Evolutionary conservation across 352 stramenopile species (phyloP), one percentile per base, ranked within the genome.

Genomic region (Phytophthora rubi): DNA sequence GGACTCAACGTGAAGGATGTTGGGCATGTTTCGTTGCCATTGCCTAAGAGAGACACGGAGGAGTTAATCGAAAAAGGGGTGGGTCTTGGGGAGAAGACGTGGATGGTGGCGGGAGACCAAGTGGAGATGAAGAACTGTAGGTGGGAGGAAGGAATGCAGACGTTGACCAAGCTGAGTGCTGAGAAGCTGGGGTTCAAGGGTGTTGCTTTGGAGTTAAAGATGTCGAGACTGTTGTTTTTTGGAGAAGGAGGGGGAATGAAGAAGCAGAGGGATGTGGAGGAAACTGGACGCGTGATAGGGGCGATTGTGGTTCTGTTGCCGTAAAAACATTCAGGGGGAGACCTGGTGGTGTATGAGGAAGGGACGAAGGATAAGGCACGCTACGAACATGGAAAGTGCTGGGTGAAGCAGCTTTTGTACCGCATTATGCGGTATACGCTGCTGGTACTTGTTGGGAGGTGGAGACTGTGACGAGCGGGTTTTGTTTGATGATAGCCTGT

Each of bases 141-240:
- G n/a, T 71, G 63, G 63, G 37, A 30, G 6, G 28, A 35, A 32
- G 63, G 47, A 15, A 32, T 71, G 5, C 15, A 71, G 2, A 32
- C 21, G 7, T 42, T 71, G 48, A 32, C 55, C 28, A 47, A 54
- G 35, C 4, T 47, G 10, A 59, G 44, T 13, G 62, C 45, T 13
- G 45, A 64, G 16, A 64, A 70, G n/a, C 30, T 65, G 35, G 63
- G 63, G 2, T 65, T 65, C 26, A 44, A 65, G 37, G 35, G 55
- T 16, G 18, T 56, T 54, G 35, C 48, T 6, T 48, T 71, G 6
- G 30, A 21, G 12, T 49, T 23, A 4, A 39, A 61, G 10, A 48
- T 71, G 48, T 39, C 47, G 28, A 65, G 60, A 30, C 5, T 65
- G 48, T 3, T 71, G 48, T 3, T 71, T n/a, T 61, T 44, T 42